Base-by-base conservation (phyloP, 306 rosid genomes). In the Dalbergia cochinchinensis region DNA sequence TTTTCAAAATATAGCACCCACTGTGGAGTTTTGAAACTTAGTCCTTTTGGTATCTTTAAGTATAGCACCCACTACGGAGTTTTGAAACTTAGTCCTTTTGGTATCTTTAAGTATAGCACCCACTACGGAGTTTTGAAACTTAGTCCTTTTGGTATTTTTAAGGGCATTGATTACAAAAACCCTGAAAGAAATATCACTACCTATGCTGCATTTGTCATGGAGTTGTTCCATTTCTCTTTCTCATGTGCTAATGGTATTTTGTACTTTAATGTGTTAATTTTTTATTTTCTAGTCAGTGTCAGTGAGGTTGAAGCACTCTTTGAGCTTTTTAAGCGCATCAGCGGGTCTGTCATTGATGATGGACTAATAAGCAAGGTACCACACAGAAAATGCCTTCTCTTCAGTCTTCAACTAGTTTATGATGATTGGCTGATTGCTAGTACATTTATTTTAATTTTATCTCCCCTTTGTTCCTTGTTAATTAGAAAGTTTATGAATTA, bases 271-370 rank as follows among this genome's bases (percentile, higher is more conserved):
- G 75, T 76, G 20, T 71, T 54, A 69, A 64, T 45, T 55, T 85
- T 47, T 88, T 11, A 68, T 80, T 87, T 78, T 20, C 3, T 87
- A 94, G 99, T 94, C 50, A 85, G 91, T 12, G 91, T 94, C 11
- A 92, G 92, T 16, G 99, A 94, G 74, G 91, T 92, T 81, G 99
- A 94, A 90, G 99, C 99, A 60, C 80, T 94, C 15, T 91, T 87
- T 83, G 99, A 94, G 85, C 95, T 94, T 57, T 94, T 83, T 64
- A 94, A 94, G 89, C 90, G 87, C 77, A 92, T 92, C 62, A 91
- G 99, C 80, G 47, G 90, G 37, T 92, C 97, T 4, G 88, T 94
- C 69, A 66, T 80, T 75, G 97, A 92, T 67, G 99, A 94, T 87
- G 97, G 95, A 65, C 82, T 94, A 44, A 94, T 94, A 90, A 92